Conservation (phyloP, 129 eudicot species). For the Sambucus nigra region DNA sequence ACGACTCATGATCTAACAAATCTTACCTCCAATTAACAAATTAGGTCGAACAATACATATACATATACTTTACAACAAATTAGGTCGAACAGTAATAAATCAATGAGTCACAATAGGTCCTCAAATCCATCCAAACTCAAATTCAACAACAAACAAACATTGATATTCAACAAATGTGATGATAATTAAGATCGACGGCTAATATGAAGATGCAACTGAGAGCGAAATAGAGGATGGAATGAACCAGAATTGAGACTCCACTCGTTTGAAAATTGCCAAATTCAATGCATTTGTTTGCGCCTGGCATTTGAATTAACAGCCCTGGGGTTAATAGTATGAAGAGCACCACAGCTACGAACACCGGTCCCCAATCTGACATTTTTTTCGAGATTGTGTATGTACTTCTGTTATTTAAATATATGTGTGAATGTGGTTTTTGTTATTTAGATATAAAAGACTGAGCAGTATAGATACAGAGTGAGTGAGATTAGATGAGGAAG, state of each 20-base stretch:
- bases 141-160: no score
- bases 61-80: no score
- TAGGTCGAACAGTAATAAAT: no score
- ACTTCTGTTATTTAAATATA: no score
- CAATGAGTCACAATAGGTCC: no score
- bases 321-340: slow-evolving; percentile 27
- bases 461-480: no score
- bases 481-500: not conserved
- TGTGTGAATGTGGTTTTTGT: not conserved
- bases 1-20: no score
- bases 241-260: slow-evolving; percentile 25
- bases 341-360: slow-evolving; percentile 28
- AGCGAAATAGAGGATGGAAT: slow-evolving; percentile 26
- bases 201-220: slow-evolving; percentile 19
- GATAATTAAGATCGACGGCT: slow-evolving; percentile 26
- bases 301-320: slow-evolving; percentile 30
- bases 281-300: slow-evolving; percentile 15
- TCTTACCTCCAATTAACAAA: no score
- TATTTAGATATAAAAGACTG: not conserved
- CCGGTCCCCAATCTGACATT: slow-evolving; percentile 39
- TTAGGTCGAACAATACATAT: no score
- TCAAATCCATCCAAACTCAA: no score
- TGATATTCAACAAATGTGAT: no score
- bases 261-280: slow-evolving; percentile 29
- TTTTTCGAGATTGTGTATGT: no score